phyloP scores from a whole-genome alignment of 495 filamentous ascomycete genomes.

The Podospora appendiculata region DNA sequence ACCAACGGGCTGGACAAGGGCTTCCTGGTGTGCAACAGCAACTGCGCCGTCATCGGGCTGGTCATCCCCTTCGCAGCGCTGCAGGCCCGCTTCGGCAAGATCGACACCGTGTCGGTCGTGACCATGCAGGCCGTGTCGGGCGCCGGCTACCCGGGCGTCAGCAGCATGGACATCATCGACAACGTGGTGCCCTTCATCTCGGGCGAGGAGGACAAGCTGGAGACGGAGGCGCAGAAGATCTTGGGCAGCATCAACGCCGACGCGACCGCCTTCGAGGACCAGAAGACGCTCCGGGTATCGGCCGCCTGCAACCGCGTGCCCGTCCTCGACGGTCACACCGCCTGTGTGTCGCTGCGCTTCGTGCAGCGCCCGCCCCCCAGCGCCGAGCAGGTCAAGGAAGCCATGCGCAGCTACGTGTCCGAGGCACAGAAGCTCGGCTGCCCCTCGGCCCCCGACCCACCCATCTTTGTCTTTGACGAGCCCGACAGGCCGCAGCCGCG shows the following conservation, averaged over 20 bases:
- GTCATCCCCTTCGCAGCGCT: slow-evolving; percentile 85
- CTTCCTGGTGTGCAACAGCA: slow-evolving; percentile 83
- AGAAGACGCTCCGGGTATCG: slow-evolving; percentile 57
- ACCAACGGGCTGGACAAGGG: slow-evolving; percentile 62
- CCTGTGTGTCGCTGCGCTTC: slow-evolving; percentile 73
- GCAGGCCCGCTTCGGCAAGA: slow-evolving; percentile 64
- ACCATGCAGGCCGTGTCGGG: slow-evolving; percentile 86
- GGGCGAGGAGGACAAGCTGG: slow-evolving; percentile 86
- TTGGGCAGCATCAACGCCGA: slow-evolving; percentile 59
- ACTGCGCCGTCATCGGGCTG: slow-evolving; percentile 83
- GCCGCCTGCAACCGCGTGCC: slow-evolving; percentile 78
- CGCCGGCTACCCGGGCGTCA: slow-evolving; percentile 81
- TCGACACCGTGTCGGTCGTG: slow-evolving; percentile 70
- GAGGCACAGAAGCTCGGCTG: slow-evolving; percentile 68
- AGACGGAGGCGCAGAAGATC: slow-evolving; percentile 81
- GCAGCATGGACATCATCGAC: slow-evolving; percentile 64
- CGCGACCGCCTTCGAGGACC: slow-evolving; percentile 57
- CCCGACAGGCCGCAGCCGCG: slow-evolving; percentile 77
- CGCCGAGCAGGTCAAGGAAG: slow-evolving; percentile 60
- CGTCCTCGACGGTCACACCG: slow-evolving; percentile 79
- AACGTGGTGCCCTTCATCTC: slow-evolving; percentile 81
- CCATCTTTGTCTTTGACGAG: slow-evolving; percentile 75
- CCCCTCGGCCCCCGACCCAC: slow-evolving; percentile 63
- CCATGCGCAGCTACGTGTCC: slow-evolving; percentile 62
- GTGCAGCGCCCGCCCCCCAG: slow-evolving; percentile 43